These are phyloP conservation scores for Cercospora sp. DNA, from an alignment of 2,329 filamentous ascomycete genomes.

Conservation along the genomic window DNA sequence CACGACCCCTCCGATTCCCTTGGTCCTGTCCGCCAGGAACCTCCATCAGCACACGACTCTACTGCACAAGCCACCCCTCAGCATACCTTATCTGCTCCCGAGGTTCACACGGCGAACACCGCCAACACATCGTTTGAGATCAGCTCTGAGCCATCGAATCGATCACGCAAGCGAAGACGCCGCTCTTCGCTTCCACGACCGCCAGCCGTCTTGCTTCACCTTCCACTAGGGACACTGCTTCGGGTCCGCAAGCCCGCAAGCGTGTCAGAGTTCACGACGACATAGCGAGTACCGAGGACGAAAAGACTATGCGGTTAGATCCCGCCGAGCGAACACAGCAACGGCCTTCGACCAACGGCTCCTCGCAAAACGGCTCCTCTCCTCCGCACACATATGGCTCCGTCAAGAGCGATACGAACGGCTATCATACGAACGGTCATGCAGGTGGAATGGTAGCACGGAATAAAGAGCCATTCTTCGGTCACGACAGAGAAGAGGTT, in stretches of 20 bases:
- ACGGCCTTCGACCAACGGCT: slow-evolving; percentile 43
- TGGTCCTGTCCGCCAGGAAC: slow-evolving; percentile 21
- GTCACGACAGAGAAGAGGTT: slow-evolving; percentile 89
- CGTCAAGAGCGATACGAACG: slow-evolving; percentile 46
- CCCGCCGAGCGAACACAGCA: slow-evolving; percentile 45
- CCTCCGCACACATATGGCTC: slow-evolving; percentile 46
- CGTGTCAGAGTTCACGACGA: slow-evolving; percentile 43
- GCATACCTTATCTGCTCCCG: slow-evolving; percentile 22
- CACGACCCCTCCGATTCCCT: slow-evolving; percentile 27
- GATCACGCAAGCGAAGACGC: slow-evolving; percentile 36
- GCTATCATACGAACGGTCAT: slow-evolving; percentile 46
- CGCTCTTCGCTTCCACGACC: slow-evolving; percentile 30
- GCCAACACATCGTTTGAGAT: slow-evolving; percentile 17
- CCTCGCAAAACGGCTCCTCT: slow-evolving; percentile 36
- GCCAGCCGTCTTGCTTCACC: slow-evolving; percentile 26
- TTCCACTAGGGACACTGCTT: slow-evolving; percentile 24
- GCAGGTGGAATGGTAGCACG: slow-evolving; percentile 26
- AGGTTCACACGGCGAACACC: slow-evolving; percentile 20
- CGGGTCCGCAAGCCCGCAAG: slow-evolving; percentile 43
- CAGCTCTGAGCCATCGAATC: slow-evolving; percentile 32
- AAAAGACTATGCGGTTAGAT: slow-evolving; percentile 46
- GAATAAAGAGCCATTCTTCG: slow-evolving; percentile 62
- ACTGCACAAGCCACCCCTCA: slow-evolving; percentile 33
- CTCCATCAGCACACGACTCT: slow-evolving; percentile 37
- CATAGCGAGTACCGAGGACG: slow-evolving; percentile 38